A percentile compares a stretch with the other conserved stretches of the same genome.
phyloP scores from a whole-genome alignment of 2,329 filamentous ascomycete species.

The Sclerotinia glacialis region DNA sequence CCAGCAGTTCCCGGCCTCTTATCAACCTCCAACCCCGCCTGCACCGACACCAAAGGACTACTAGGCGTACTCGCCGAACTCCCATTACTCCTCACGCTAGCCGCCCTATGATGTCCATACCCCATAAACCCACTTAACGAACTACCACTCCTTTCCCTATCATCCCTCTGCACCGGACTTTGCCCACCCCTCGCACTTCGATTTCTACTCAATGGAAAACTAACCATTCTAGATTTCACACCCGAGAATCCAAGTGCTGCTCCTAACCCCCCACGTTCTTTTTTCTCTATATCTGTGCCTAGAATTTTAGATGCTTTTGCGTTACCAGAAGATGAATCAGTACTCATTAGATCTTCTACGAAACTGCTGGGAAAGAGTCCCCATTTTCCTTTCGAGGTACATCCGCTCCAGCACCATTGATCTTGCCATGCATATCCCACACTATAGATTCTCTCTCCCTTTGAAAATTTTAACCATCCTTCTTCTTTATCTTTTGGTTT shows the following conservation, averaged over 20 bases:
- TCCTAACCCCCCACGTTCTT: slow-evolving; percentile 17
- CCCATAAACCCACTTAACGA: slow-evolving; percentile 16
- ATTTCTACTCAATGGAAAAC: slow-evolving; percentile 19
- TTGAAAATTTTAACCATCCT: slow-evolving; percentile 37
- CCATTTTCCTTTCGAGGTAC: slow-evolving; percentile 37
- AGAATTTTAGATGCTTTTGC: slow-evolving; percentile 8
- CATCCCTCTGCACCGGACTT: not conserved
- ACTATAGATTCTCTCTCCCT: slow-evolving; percentile 35
- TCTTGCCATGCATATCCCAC: slow-evolving; percentile 36
- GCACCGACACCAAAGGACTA: not conserved
- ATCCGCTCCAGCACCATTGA: slow-evolving; percentile 39
- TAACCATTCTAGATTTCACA: not conserved
- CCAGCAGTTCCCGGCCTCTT: slow-evolving; percentile 42
- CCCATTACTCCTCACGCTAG: slow-evolving; percentile 20
- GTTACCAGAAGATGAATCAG: slow-evolving; percentile 8
- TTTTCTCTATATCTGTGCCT: slow-evolving; percentile 18
- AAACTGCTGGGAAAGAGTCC: slow-evolving; percentile 37
- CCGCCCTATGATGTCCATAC: slow-evolving; percentile 13
- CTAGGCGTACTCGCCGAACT: slow-evolving; percentile 15
- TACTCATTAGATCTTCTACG: slow-evolving; percentile 30
- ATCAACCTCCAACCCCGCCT: slow-evolving; percentile 7
- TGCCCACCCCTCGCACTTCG: not conserved
- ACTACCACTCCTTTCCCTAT: slow-evolving; percentile 9
- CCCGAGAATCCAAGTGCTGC: slow-evolving; percentile 8
- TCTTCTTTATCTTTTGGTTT: slow-evolving; percentile 34